A percentile compares a stretch with the other conserved stretches of the same genome.
Conservation (phyloP, 2,329 filamentous ascomycete species). For the Elsinoe arachidis region DNA sequence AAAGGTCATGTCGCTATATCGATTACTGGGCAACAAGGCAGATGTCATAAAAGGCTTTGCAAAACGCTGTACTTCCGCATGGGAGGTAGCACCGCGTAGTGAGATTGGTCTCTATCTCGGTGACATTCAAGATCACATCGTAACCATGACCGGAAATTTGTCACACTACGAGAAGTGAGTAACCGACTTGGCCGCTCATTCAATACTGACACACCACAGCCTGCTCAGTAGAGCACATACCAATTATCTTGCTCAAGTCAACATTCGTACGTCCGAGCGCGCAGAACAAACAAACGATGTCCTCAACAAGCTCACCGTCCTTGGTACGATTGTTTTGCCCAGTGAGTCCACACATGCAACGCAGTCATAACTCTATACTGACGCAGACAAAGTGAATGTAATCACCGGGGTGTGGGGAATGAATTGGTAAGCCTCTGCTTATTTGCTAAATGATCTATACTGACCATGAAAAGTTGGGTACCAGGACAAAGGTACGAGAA, state of each 20-base stretch:
- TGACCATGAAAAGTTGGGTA: slow-evolving; percentile 41
- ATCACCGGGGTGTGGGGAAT: slow-evolving; percentile 98
- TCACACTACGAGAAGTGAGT: slow-evolving; percentile 91
- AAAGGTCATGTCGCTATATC: slow-evolving; percentile 92
- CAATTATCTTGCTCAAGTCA: slow-evolving; percentile 99
- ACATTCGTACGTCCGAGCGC: slow-evolving; percentile 96
- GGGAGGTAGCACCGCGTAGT: slow-evolving; percentile 87
- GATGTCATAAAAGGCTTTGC: slow-evolving; percentile 99
- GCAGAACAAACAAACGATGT: slow-evolving; percentile 94
- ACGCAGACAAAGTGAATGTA: slow-evolving; percentile 61
- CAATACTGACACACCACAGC: slow-evolving; percentile 37
- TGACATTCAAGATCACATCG: slow-evolving; percentile 97
- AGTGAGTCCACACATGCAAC: slow-evolving; percentile 29
- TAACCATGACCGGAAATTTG: slow-evolving; percentile 96
- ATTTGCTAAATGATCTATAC: background rate
- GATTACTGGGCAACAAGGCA: slow-evolving; percentile 89
- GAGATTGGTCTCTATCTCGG: slow-evolving; percentile 97
- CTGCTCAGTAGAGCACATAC: slow-evolving; percentile 84
- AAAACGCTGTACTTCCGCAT: slow-evolving; percentile 95
- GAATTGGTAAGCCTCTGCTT: slow-evolving; percentile 51
- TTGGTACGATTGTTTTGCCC: slow-evolving; percentile 92
- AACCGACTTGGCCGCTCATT: background rate
- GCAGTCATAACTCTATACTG: background rate
- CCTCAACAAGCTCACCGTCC: slow-evolving; percentile 84
- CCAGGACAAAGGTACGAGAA: slow-evolving; percentile 82